A percentile compares a stretch with the other conserved stretches of the same genome.
phyloP scores from a whole-genome alignment of 371 early-diverging fungal genomes.

The Chytridiales sp. region DNA sequence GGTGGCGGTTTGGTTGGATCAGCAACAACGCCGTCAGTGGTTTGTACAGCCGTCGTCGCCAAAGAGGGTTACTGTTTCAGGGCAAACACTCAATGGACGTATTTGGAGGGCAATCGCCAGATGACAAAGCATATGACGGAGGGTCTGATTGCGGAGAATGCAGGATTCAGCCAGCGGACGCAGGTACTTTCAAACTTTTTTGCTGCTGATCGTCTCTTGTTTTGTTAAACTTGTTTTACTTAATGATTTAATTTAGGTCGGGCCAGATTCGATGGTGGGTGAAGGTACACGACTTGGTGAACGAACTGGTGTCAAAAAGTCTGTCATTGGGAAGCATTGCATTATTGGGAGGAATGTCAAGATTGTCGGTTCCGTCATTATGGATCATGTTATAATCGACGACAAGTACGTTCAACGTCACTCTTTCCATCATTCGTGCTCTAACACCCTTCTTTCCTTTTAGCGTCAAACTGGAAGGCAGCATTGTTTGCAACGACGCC shows the following conservation, averaged over 20 bases:
- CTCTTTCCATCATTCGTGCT: background rate
- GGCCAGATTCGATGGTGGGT: conserved; percentile 89
- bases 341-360: conserved; percentile 92
- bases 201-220: background rate
- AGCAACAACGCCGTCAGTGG: conserved; percentile 28
- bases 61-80: conserved; percentile 62
- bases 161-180: conserved; percentile 61
- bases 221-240: background rate
- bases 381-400: conserved; percentile 89
- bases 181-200: conserved; percentile 39
- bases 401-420: conserved; percentile 61
- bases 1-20: conserved; percentile 29
- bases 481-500: conserved; percentile 81
- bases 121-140: conserved; percentile 55
- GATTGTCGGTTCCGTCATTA: conserved; percentile 87
- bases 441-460: conserved; percentile 16
- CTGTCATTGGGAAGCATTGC: conserved; percentile 89
- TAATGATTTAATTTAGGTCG: conserved; percentile 51
- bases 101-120: conserved; percentile 80
- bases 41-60: conserved; percentile 61
- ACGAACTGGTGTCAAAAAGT: conserved; percentile 85
- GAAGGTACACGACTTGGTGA: conserved; percentile 87
- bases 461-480: conserved; percentile 88
- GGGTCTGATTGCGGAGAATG: conserved; percentile 61
- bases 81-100: conserved; percentile 78